Evolutionary conservation across 2,329 filamentous ascomycete genomes (phyloP).

Genomic region (Bipolaris gigantea): DNA sequence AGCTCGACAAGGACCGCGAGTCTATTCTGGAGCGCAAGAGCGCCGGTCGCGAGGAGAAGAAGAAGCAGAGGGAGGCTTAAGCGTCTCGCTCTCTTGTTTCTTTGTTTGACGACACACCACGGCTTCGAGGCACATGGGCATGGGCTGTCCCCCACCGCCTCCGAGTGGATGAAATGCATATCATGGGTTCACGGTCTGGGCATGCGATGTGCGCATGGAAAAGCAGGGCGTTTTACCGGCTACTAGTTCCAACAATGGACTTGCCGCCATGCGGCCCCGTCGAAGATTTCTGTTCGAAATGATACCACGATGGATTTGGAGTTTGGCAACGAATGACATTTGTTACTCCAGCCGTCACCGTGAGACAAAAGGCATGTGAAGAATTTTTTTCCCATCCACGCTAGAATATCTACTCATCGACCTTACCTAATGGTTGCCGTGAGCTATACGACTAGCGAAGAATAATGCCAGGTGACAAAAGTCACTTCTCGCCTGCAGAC

Average conservation of each 20-base stretch:
- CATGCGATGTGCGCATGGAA: constrained; percentile 40
- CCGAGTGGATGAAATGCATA: constrained; percentile 46
- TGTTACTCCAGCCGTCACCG: constrained; percentile 31
- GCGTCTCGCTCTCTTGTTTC: constrained; percentile 38
- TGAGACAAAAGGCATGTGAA: constrained; percentile 23
- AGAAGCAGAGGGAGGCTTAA: constrained; percentile 65
- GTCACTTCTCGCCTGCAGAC: constrained; percentile 77
- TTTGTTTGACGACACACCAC: constrained; percentile 45
- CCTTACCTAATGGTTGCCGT: constrained; percentile 67
- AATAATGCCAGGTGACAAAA: constrained; percentile 62
- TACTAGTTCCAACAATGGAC: constrained; percentile 44
- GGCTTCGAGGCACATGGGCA: constrained; percentile 41
- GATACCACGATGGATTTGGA: constrained; percentile 34
- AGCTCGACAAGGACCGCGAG: constrained; percentile 95
- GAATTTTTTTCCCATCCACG: constrained; percentile 47
- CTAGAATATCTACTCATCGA: constrained; percentile 88
- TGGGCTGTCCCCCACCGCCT: constrained; percentile 37
- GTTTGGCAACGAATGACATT: constrained; percentile 28
- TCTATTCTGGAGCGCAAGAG: constrained; percentile 84
- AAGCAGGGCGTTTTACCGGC: constrained; percentile 44
- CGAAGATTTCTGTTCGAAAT: constrained; percentile 37
- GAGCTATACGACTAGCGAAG: constrained; percentile 95
- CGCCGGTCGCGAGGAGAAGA: constrained; percentile 73
- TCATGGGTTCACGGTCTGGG: constrained; percentile 42
- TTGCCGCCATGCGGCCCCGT: constrained; percentile 40